Evolutionary conservation across 306 rosid genomes (phyloP).

Genomic region (Cicer yamashitae): DNA sequence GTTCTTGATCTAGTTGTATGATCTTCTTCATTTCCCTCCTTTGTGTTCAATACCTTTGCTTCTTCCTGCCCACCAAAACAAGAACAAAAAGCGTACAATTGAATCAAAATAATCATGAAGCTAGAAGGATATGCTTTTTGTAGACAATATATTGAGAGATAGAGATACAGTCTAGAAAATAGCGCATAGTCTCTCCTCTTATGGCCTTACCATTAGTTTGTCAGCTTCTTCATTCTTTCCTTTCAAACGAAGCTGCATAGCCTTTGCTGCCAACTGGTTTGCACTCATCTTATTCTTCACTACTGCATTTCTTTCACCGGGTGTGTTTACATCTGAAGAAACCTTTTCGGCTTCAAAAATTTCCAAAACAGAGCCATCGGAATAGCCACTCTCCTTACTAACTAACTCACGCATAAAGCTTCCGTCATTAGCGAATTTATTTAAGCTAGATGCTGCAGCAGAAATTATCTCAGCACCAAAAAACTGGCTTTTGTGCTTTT

Average conservation of each 20-base stretch:
- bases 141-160: conserved; percentile 21
- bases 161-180: background rate
- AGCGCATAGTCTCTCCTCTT: conserved; percentile 16
- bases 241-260: conserved; percentile 86
- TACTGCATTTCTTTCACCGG: conserved; percentile 46
- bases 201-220: conserved; percentile 67
- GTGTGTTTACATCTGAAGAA: conserved; percentile 44
- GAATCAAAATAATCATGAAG: conserved; percentile 39
- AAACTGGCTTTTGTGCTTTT: conserved; percentile 58
- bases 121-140: conserved; percentile 24
- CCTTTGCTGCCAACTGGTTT: conserved; percentile 98
- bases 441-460: conserved; percentile 74
- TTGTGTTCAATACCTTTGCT: conserved; percentile 63
- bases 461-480: conserved; percentile 56
- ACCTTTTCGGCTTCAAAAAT: conserved; percentile 46
- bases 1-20: conserved; percentile 47
- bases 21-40: conserved; percentile 54
- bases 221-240: conserved; percentile 94
- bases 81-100: background rate
- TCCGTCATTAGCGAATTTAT: conserved; percentile 77
- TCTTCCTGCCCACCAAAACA: conserved; percentile 64
- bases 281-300: conserved; percentile 67
- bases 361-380: conserved; percentile 49
- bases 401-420: conserved; percentile 63
- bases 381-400: conserved; percentile 46